phyloP scores from a whole-genome alignment of 192 early-diverging fungal species.

The Gaertneriomyces sp. region DNA sequence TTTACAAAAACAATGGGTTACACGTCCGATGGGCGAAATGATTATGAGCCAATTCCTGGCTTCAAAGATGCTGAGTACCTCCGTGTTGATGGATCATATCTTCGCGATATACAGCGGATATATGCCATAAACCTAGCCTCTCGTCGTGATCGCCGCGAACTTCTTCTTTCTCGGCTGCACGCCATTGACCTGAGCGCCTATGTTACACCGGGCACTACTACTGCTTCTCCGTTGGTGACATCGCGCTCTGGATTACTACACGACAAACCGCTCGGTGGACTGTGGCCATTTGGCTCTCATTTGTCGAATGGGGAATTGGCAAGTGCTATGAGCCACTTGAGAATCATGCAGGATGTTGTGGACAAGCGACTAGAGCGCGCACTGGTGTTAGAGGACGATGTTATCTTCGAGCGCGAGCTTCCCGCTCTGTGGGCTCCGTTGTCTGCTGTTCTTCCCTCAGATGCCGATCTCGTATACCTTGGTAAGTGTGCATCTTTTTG shows the following conservation, averaged over 20 bases:
- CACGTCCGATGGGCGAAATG: too few species aligned
- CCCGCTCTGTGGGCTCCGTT: neutral
- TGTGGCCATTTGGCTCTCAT: conserved; percentile 11
- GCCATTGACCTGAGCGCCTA: conserved; percentile 2
- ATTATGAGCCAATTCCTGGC: neutral
- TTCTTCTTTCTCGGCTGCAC: conserved; percentile 4
- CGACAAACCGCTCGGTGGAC: conserved; percentile 11
- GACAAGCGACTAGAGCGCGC: neutral
- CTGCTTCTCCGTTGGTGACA: neutral
- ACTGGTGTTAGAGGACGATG: conserved; percentile 18
- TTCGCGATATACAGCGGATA: conserved; percentile 7
- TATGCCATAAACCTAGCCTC: conserved; percentile 7
- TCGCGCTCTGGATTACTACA: conserved; percentile 3
- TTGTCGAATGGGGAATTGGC: conserved; percentile 7
- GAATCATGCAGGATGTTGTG: conserved; percentile 13
- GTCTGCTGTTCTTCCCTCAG: neutral
- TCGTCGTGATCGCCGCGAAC: conserved; percentile 12
- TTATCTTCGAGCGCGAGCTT: conserved; percentile 1
- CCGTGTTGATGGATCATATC: neutral
- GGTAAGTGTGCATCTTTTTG: neutral
- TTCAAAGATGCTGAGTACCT: conserved; percentile 4
- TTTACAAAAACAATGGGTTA: too few species aligned
- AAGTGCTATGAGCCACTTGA: conserved; percentile 6
- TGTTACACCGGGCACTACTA: conserved; percentile 10
- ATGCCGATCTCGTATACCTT: conserved; percentile 16